These are phyloP conservation scores for Phytophthora litchii DNA, from an alignment of 352 stramenopile species.

Conservation along the genomic window DNA sequence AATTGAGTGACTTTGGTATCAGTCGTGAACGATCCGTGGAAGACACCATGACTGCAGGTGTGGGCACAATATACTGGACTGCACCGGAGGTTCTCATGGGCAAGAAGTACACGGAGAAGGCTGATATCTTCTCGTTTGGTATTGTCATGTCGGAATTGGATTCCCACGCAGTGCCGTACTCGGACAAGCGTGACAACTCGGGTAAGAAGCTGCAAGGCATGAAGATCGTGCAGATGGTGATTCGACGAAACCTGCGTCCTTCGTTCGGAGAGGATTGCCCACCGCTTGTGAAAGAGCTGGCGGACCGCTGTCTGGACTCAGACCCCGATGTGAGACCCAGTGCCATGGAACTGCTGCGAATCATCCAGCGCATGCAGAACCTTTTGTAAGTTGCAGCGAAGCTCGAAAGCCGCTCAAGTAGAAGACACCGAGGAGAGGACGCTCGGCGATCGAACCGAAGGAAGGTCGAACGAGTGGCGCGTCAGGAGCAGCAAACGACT, in stretches of 20 bases:
- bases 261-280: slow-evolving; percentile 64
- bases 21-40: slow-evolving; percentile 75
- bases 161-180: slow-evolving; percentile 80
- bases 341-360: slow-evolving; percentile 65
- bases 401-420: slow-evolving; percentile 15
- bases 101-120: slow-evolving; percentile 87
- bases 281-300: slow-evolving; percentile 61
- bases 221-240: slow-evolving; percentile 88
- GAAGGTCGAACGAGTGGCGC: slow-evolving; percentile 29
- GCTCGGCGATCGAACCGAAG: slow-evolving; percentile 25
- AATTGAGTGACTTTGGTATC: slow-evolving; percentile 82
- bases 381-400: slow-evolving; percentile 49
- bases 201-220: slow-evolving; percentile 82
- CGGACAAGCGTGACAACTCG: slow-evolving; percentile 72
- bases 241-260: slow-evolving; percentile 67
- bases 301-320: slow-evolving; percentile 65
- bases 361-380: slow-evolving; percentile 67
- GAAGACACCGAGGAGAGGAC: slow-evolving; percentile 20
- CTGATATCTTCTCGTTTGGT: slow-evolving; percentile 86
- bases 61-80: slow-evolving; percentile 88
- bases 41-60: slow-evolving; percentile 83
- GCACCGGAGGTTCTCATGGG: slow-evolving; percentile 81
- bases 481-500: slow-evolving; percentile 9
- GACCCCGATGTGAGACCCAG: slow-evolving; percentile 73
- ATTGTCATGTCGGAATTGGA: slow-evolving; percentile 86